phyloP scores from a whole-genome alignment of 2,329 filamentous ascomycete species.

The Neoarthrinium moseri region DNA sequence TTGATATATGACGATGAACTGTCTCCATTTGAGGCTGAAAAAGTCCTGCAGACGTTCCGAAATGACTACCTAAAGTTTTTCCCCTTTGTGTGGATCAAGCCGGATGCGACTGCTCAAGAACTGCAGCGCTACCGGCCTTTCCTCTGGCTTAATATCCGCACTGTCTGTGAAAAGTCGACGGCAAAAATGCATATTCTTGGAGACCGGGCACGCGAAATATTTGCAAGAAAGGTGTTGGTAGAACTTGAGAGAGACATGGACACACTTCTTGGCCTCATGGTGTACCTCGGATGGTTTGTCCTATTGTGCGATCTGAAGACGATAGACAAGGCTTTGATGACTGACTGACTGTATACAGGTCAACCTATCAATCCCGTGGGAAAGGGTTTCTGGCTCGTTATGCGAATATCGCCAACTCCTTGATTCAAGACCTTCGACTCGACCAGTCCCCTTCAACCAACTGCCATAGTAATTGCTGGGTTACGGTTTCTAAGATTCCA shows the following conservation, averaged over 20 bases:
- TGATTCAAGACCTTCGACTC: conserved; percentile 46
- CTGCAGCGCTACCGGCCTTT: conserved; percentile 34
- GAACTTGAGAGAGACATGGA: conserved; percentile 49
- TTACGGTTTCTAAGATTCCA: conserved; percentile 5
- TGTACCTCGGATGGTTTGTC: conserved; percentile 43
- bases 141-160: conserved; percentile 48
- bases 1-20: conserved; percentile 6
- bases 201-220: conserved; percentile 39
- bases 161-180: conserved; percentile 41
- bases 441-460: conserved; percentile 26
- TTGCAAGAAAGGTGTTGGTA: conserved; percentile 44
- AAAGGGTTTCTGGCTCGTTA: conserved; percentile 45
- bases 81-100: conserved; percentile 25
- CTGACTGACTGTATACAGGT: conserved; percentile 26
- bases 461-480: conserved; percentile 9
- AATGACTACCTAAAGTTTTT: conserved; percentile 21
- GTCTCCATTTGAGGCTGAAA: conserved; percentile 22
- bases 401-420: conserved; percentile 39
- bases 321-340: neutral
- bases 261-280: conserved; percentile 50
- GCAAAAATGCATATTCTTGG: conserved; percentile 37
- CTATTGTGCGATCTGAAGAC: neutral
- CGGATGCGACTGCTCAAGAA: conserved; percentile 20
- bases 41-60: conserved; percentile 22
- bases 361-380: conserved; percentile 29